Base-by-base conservation (phyloP, 1,284 basidiomycete genomes). In the Heterobasidion irregulare region DNA sequence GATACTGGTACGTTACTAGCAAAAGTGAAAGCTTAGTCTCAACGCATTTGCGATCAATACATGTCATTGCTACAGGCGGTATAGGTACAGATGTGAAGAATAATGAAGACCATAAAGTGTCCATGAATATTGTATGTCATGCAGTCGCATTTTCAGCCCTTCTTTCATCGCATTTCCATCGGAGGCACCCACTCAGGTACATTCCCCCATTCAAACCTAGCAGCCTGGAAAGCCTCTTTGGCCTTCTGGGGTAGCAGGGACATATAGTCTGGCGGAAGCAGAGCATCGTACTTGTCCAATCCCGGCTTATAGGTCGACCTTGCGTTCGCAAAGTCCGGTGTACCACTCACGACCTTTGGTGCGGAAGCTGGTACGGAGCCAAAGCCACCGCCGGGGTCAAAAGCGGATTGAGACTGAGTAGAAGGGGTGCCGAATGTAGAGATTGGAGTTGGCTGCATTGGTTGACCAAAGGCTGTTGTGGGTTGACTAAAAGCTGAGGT, bases 181-280 rank as follows among this genome's bases (percentile, higher is more conserved):
- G 92, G 92, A 41, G 92, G 92, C 50, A 89, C 76, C 72, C 83
- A 82, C 51, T 90, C 81, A 0, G 92, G 92, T 19, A 94, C 80
- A 57, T 79, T 77, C 12, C 83, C 86, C 79, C 84, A 83, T 61
- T 81, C 80, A 63, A 92, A 94, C 68, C 67, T 78, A 52, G 74
- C 71, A 10, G 71, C 74, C 63, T 73, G 68, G 64, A 91, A 94
- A 44, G 84, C 82, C 13, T 78, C 77, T 60, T 79, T 65, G 49
- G 77, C 80, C 26, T 68, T 69, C 44, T 75, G 70, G 7, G 81
- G 84, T 55, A 86, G 62, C 26, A 79, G 66, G 49, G 76, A 68
- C 51, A 72, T 59, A 65, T 88, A 89, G 61, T 83, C 76, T n/a
- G 63, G 61, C 8, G 85, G 87, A 32, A 89, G 69, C 46, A 79